Conservation (phyloP, 352 stramenopile genomes). For the Pythium scleroteichum region DNA sequence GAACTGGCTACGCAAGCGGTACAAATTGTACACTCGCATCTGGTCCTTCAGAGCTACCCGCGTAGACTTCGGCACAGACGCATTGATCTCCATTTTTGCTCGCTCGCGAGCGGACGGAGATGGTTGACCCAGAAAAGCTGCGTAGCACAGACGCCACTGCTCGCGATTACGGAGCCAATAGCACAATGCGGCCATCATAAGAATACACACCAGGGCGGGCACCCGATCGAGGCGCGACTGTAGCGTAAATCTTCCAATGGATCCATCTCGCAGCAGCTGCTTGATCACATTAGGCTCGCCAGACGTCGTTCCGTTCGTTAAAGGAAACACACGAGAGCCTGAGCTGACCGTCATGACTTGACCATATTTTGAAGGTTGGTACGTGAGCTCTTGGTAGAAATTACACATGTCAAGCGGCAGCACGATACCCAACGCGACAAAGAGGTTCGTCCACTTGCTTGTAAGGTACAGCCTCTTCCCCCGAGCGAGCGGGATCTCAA, state of each 20-base stretch:
- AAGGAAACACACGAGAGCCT: conserved; percentile 19
- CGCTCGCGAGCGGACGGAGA: conserved; percentile 3
- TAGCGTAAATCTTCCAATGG: conserved; percentile 47
- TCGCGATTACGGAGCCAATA: conserved; percentile 45
- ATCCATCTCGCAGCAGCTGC: conserved; percentile 34
- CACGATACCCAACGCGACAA: conserved; percentile 50
- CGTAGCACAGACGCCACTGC: conserved; percentile 30
- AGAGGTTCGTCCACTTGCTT: conserved; percentile 49
- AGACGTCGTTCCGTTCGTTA: not conserved
- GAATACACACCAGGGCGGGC: conserved; percentile 34
- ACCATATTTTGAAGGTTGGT: conserved; percentile 35
- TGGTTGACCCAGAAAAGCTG: conserved; percentile 36
- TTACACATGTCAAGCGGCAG: conserved; percentile 52
- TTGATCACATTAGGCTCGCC: conserved; percentile 8
- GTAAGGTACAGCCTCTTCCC: conserved; percentile 32
- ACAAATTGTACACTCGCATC: conserved; percentile 17
- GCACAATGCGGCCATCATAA: conserved; percentile 23
- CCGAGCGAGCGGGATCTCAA: conserved; percentile 25
- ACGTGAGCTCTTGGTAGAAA: conserved; percentile 47
- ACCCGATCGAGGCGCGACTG: conserved; percentile 51
- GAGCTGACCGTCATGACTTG: conserved; percentile 32
- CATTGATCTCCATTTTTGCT: conserved; percentile 25
- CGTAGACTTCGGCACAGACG: conserved; percentile 19
- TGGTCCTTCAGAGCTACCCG: conserved; percentile 24
- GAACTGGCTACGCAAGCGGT: conserved; percentile 21